A percentile compares a stretch with the other conserved stretches of the same genome.
Evolutionary conservation across 495 filamentous ascomycete genomes (phyloP).

Genomic region (Penicillium angulare): DNA sequence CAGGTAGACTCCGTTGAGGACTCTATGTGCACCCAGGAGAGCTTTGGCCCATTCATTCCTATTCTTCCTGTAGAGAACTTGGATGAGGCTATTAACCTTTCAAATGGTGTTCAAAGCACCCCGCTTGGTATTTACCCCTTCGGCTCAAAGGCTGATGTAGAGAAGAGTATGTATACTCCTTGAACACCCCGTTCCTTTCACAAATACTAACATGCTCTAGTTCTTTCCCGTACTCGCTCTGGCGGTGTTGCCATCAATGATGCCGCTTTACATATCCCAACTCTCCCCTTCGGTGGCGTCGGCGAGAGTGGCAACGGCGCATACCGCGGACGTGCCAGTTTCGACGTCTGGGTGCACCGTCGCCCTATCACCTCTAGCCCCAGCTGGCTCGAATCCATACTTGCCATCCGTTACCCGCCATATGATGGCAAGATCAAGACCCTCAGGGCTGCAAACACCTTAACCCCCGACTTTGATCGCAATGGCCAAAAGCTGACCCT

Average conservation of each 20-base stretch:
- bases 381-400: conserved; percentile 72
- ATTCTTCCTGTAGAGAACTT: conserved; percentile 71
- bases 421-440: conserved; percentile 62
- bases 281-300: conserved; percentile 85
- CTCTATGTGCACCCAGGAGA: conserved; percentile 74
- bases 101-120: conserved; percentile 73
- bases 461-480: conserved; percentile 81
- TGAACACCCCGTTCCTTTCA: neutral
- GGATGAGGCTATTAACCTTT: conserved; percentile 76
- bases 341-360: conserved; percentile 81
- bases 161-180: conserved; percentile 49
- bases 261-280: conserved; percentile 77
- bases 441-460: conserved; percentile 52
- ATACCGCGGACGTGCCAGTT: conserved; percentile 80
- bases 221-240: conserved; percentile 64
- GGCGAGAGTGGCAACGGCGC: conserved; percentile 79
- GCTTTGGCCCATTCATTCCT: conserved; percentile 85
- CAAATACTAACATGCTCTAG: conserved; percentile 28
- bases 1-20: conserved; percentile 73
- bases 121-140: conserved; percentile 84
- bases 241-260: conserved; percentile 84
- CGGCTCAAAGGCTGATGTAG: conserved; percentile 71
- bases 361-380: conserved; percentile 75
- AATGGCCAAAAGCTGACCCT: conserved; percentile 58
- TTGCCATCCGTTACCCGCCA: conserved; percentile 80